phyloP scores from a whole-genome alignment of 2,329 filamentous ascomycete species.

The Monilinia fructicola region DNA sequence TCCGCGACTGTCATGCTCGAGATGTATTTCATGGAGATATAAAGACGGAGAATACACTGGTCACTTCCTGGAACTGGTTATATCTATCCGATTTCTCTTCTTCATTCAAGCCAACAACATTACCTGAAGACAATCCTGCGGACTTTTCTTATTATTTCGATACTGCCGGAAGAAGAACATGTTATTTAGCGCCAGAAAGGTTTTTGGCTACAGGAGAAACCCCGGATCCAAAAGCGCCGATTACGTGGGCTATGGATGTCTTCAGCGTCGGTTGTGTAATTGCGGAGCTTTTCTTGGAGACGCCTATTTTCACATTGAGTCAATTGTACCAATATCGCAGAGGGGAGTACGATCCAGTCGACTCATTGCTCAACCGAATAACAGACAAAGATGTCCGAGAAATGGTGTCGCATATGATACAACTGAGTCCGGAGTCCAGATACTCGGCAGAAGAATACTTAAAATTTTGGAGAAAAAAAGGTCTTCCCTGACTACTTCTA shows the following conservation, averaged over 20 bases:
- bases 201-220: conserved; percentile 73
- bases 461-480: conserved; percentile 84
- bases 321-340: conserved; percentile 93
- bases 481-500: conserved; percentile 97
- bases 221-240: conserved; percentile 60
- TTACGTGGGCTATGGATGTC: conserved; percentile 96
- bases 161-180: conserved; percentile 84
- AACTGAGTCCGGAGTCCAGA: conserved; percentile 84
- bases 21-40: conserved; percentile 97
- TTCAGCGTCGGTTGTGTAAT: conserved; percentile 97
- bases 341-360: conserved; percentile 86
- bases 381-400: conserved; percentile 83
- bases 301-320: conserved; percentile 95
- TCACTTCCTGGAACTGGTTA: conserved; percentile 99
- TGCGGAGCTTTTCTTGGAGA: conserved; percentile 90
- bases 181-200: conserved; percentile 91
- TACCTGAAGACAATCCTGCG: conserved; percentile 94
- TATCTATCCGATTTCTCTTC: conserved; percentile 98
- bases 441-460: conserved; percentile 94
- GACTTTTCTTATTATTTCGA: conserved; percentile 99
- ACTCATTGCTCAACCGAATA: conserved; percentile 79
- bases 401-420: conserved; percentile 94
- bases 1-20: conserved; percentile 85
- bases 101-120: conserved; percentile 87
- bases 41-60: conserved; percentile 94